phyloP scores from a whole-genome alignment of 2,329 filamentous ascomycete genomes.

The Alternaria conjuncta region DNA sequence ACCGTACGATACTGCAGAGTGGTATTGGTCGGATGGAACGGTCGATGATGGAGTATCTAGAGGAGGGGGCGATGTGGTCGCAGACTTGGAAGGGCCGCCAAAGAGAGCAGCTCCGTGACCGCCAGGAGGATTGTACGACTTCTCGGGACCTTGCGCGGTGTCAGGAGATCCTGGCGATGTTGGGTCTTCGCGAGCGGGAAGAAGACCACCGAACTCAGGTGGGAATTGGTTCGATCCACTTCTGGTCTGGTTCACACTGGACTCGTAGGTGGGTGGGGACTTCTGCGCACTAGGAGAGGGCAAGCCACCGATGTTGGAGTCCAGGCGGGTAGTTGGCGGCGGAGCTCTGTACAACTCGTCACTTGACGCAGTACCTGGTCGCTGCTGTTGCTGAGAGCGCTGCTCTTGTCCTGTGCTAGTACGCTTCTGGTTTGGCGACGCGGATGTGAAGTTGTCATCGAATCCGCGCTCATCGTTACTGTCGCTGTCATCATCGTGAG shows the following conservation, averaged over 20 bases:
- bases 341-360: constrained; percentile 43
- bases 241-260: constrained; percentile 47
- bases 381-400: constrained; percentile 32
- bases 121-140: constrained; percentile 45
- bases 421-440: constrained; percentile 51
- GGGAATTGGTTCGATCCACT: constrained; percentile 57
- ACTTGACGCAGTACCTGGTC: constrained; percentile 35
- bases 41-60: constrained; percentile 50
- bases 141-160: constrained; percentile 47
- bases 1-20: constrained; percentile 49
- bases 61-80: constrained; percentile 48
- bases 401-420: constrained; percentile 34
- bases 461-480: constrained; percentile 74
- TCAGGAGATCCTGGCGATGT: constrained; percentile 48
- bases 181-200: constrained; percentile 63
- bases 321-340: constrained; percentile 43
- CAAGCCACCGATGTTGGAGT: constrained; percentile 51
- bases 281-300: constrained; percentile 62
- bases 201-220: constrained; percentile 61
- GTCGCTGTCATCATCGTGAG: constrained; percentile 83
- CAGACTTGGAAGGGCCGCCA: constrained; percentile 45
- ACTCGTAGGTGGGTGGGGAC: constrained; percentile 65
- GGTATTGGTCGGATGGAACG: constrained; percentile 51
- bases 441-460: constrained; percentile 87
- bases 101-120: constrained; percentile 51